Percentiles rank a stretch among this genome's conserved stretches.
phyloP scores from a whole-genome alignment of 2,329 filamentous ascomycete species.

The Alternaria alternata region DNA sequence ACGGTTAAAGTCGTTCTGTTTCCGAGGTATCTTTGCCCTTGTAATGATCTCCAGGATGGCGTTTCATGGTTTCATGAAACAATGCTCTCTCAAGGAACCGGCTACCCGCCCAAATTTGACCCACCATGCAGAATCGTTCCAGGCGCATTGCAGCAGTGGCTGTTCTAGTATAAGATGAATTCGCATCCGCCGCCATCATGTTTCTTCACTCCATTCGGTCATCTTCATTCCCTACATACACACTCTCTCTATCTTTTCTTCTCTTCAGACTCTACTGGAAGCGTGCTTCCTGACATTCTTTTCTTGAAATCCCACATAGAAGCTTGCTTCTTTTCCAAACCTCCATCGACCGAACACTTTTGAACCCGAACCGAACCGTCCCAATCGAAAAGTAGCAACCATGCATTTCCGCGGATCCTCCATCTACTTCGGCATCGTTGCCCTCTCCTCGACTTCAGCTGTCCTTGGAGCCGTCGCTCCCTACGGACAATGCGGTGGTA shows the following conservation, averaged over 20 bases:
- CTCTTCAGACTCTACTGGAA: slow-evolving; percentile 19
- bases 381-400: slow-evolving; percentile 4
- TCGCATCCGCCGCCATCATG: background rate
- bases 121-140: background rate
- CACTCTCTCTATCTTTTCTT: slow-evolving; percentile 10
- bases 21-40: slow-evolving; percentile 3
- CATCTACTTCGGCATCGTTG: slow-evolving; percentile 40
- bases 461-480: slow-evolving; percentile 38
- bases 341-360: background rate
- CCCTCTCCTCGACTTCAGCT: slow-evolving; percentile 36
- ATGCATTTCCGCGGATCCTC: slow-evolving; percentile 35
- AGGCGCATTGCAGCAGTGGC: background rate
- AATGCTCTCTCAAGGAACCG: slow-evolving; percentile 6
- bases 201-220: slow-evolving; percentile 11
- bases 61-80: slow-evolving; percentile 34
- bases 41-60: slow-evolving; percentile 35
- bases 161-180: slow-evolving; percentile 7
- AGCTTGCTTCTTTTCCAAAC: slow-evolving; percentile 18
- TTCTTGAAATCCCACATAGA: slow-evolving; percentile 23
- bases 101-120: slow-evolving; percentile 7
- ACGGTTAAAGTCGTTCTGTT: slow-evolving; percentile 1
- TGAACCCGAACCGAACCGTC: background rate
- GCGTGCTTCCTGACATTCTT: slow-evolving; percentile 35
- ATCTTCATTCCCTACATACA: slow-evolving; percentile 16
- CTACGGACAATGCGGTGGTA: slow-evolving; percentile 58